These are phyloP conservation scores for Hyaloscypha variabilis DNA, from an alignment of 495 filamentous ascomycete species.

Conservation along the genomic window DNA sequence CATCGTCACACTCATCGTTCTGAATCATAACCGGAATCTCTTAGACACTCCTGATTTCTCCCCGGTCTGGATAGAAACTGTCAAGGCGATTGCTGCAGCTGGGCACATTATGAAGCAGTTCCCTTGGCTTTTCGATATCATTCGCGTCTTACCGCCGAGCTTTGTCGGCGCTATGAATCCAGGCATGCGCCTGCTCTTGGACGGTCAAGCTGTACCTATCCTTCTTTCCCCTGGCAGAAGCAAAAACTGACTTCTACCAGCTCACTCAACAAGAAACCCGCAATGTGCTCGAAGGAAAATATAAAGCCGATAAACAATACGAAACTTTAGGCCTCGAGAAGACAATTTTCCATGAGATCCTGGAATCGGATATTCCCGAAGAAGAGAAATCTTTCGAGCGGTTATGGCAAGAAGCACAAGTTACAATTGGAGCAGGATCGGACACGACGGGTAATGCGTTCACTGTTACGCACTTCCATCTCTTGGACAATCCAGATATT, in stretches of 20 bases:
- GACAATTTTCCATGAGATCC: constrained; percentile 19
- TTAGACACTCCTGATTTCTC: constrained; percentile 22
- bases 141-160: neutral
- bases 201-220: neutral
- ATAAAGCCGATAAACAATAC: constrained; percentile 4
- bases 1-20: constrained; percentile 1
- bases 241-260: neutral
- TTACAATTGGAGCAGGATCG: constrained; percentile 34
- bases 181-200: neutral
- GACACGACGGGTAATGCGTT: constrained; percentile 34
- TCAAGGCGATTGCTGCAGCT: neutral
- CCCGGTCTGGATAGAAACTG: constrained; percentile 16
- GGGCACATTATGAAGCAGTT: constrained; percentile 20
- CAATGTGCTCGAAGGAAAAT: constrained; percentile 1
- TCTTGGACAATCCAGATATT: constrained; percentile 34
- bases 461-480: constrained; percentile 35
- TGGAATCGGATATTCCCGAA: constrained; percentile 23
- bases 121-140: constrained; percentile 3
- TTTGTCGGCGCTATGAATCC: neutral
- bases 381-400: constrained; percentile 35
- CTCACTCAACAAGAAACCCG: constrained; percentile 15
- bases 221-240: neutral
- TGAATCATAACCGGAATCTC: constrained; percentile 6
- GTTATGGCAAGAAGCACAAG: constrained; percentile 36
- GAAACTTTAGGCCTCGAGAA: constrained; percentile 9